phyloP scores from a whole-genome alignment of 371 early-diverging fungal genomes.

The Rhizopus arrhizus region DNA sequence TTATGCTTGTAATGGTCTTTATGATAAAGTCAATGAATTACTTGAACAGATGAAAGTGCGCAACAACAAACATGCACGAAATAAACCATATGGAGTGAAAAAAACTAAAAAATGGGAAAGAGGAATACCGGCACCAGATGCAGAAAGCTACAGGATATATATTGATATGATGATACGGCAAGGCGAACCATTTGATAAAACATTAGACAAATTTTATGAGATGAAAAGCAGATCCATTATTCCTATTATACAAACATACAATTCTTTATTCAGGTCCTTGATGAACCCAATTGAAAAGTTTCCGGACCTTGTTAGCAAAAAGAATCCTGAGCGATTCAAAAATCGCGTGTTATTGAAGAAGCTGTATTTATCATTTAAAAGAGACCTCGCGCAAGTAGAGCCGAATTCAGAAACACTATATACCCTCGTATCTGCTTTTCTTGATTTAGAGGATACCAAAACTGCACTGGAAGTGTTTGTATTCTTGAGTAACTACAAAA shows the following conservation, averaged over 20 bases:
- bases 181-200: constrained; percentile 24
- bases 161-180: constrained; percentile 34
- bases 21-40: constrained; percentile 32
- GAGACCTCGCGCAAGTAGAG: constrained; percentile 23
- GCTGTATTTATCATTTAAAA: constrained; percentile 35
- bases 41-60: constrained; percentile 28
- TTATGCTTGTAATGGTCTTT: constrained; percentile 30
- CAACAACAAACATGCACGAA: neutral
- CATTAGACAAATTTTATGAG: neutral
- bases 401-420: constrained; percentile 53
- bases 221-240: neutral
- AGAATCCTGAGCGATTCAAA: neutral
- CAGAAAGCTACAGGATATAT: constrained; percentile 39
- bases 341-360: constrained; percentile 17
- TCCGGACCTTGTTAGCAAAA: neutral
- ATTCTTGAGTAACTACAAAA: constrained; percentile 28
- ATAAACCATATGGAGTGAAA: neutral
- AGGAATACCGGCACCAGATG: constrained; percentile 24
- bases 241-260: constrained; percentile 33
- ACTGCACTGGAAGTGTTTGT: constrained; percentile 52
- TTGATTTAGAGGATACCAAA: constrained; percentile 55
- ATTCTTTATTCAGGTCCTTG: constrained; percentile 38
- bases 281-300: constrained; percentile 15
- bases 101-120: constrained; percentile 1
- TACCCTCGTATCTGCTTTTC: constrained; percentile 58